Evolutionary conservation across 1,139 yeast genomes (phyloP), one percentile per base, ranked within the genome.

Genomic region (Debaryomyces sp.): DNA sequence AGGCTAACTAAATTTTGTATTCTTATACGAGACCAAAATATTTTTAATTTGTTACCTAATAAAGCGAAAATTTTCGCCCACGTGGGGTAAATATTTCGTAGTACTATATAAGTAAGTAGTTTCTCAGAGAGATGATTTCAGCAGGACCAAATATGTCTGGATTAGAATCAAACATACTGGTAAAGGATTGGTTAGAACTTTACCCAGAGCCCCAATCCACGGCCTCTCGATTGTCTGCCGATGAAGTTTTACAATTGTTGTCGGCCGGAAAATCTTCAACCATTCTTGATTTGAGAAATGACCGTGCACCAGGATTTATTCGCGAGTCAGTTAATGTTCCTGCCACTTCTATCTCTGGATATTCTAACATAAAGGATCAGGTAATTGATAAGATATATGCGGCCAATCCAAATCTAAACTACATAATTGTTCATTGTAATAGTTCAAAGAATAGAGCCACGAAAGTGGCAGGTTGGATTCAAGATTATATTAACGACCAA

Each of bases 211-310:
- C 52, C 3, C 33, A 40, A 18, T 23, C 52, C 5, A 36, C 22
- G 2, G 52, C 55, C 12, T 17, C 43, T 9, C 35, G 47, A 17
- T 43, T 49, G 17, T 24, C 52, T 7, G 43, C 54, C 1, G 50
- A 39, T 15, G 47, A 45, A 6, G 47, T 49, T 2, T 47, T 50
- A 41, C 37, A 40, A 17, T 38, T 46, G 32, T 44, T 52, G 18
- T n/a, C 34, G 18, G 23, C 23, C 43, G 23, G 38, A 42, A 27
- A 40, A 37, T 5, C 44, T 43, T 15, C 44, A 12, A 41, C 47
- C 1, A 41, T 52, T 23, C 45, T 52, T 38, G 55, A 52, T 43
- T 44, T 52, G 32, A 43, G 55, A 47, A 51, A 49, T 36, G 51
- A 50, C 23, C 47, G 52, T n/a, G 44, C 21, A 0, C 47, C 50